Evolutionary conservation across 2,329 filamentous ascomycete genomes (phyloP).

Genomic region (Xylariaceae sp.): DNA sequence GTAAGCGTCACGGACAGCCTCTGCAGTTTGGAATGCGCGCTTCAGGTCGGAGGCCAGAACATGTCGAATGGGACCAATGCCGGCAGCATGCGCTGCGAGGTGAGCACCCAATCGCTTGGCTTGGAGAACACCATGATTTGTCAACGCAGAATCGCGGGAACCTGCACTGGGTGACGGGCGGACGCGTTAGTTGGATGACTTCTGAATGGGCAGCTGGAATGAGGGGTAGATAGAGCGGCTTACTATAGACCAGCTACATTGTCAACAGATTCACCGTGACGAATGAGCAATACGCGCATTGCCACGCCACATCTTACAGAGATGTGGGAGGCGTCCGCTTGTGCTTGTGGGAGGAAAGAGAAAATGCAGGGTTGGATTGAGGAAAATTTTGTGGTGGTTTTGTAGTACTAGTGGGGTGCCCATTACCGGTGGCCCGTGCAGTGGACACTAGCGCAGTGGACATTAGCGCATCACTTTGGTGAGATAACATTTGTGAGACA

Average conservation of each 20-base stretch:
- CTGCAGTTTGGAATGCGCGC: slow-evolving; percentile 68
- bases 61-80: slow-evolving; percentile 45
- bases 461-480: too few species aligned
- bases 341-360: too few species aligned
- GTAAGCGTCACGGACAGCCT: slow-evolving; percentile 59
- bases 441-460: too few species aligned
- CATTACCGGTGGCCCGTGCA: too few species aligned
- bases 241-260: slow-evolving; percentile 78
- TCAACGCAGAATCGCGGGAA: slow-evolving; percentile 73
- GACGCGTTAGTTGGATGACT: not conserved
- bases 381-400: too few species aligned
- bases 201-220: slow-evolving; percentile 17
- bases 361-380: too few species aligned
- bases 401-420: too few species aligned
- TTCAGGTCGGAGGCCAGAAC: slow-evolving; percentile 77
- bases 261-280: slow-evolving; percentile 87
- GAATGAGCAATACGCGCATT: slow-evolving; percentile 66
- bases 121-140: slow-evolving; percentile 77
- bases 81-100: slow-evolving; percentile 40
- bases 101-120: slow-evolving; percentile 65
- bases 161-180: slow-evolving; percentile 56
- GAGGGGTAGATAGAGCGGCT: slow-evolving; percentile 23
- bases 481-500: too few species aligned
- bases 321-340: too few species aligned
- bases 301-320: slow-evolving; percentile 21